Conservation (phyloP, 495 filamentous ascomycete genomes). For the Trichoderma virens region DNA sequence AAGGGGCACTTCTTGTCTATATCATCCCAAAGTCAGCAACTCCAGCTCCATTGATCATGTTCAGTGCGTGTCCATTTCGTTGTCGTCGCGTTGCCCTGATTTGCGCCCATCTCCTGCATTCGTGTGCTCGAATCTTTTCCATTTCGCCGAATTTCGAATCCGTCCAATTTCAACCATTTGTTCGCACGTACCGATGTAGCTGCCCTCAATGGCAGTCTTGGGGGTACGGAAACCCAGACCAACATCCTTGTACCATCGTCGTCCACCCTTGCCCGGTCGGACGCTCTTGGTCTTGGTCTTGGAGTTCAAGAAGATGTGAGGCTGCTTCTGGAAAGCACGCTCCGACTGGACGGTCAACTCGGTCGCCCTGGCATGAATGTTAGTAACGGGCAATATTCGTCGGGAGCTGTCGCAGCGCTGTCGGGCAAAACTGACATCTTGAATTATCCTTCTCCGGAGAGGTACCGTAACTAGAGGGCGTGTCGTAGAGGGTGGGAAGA, state of each 20-base stretch:
- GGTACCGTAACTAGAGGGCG: constrained; percentile 10
- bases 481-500: constrained; percentile 9
- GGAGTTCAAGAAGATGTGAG: constrained; percentile 96
- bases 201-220: constrained; percentile 93
- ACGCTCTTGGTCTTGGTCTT: constrained; percentile 88
- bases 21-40: constrained; percentile 13
- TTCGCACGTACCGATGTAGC: constrained; percentile 86
- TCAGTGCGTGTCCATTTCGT: neutral
- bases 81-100: neutral
- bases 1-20: constrained; percentile 99
- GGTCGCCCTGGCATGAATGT: constrained; percentile 64
- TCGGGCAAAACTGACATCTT: constrained; percentile 11
- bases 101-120: neutral
- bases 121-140: constrained; percentile 7
- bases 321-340: constrained; percentile 98
- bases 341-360: constrained; percentile 97
- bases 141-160: constrained; percentile 4
- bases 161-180: neutral
- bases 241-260: constrained; percentile 99
- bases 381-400: neutral
- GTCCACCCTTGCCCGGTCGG: constrained; percentile 70
- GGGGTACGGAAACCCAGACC: constrained; percentile 97
- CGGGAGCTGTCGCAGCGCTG: neutral
- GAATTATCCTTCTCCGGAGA: constrained; percentile 10
- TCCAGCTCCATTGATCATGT: neutral